Evolutionary conservation across 108 stramenopile genomes (phyloP), one percentile per base, ranked within the genome.

Genomic region (Stephanodiscus triporus): DNA sequence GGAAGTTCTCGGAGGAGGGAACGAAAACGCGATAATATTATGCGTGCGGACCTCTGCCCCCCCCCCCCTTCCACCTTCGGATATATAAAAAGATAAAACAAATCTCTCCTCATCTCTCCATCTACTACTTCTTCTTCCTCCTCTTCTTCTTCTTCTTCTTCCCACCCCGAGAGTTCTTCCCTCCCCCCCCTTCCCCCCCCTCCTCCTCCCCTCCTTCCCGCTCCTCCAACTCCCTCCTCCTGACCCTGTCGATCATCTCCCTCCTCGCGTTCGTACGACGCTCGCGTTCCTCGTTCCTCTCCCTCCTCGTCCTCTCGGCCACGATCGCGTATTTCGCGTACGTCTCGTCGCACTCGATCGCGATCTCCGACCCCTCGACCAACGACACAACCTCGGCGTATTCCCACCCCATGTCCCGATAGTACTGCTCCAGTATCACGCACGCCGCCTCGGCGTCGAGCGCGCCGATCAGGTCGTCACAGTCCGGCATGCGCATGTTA

Each of bases 371-470:
- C 14, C 6, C 36, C 3, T 70, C 69, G 62, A 47, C 66, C 32
- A 45, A 66, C 0, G 81, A 51, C 26, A 64, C 42, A 8, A 89
- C 66, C 23, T 43, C 47, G 53, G 86, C 81, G 0, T 82, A 86
- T 11, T 78, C 82, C 38, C 72, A 34, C 6, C 87, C 89, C 32
- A 78, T 75, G 30, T 88, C 86, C 14, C 86, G 63, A 66, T 95
- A 92, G 64, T 88, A 92, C 63, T 85, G 75, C 66, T 95, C 93
- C 63, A 95, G 68, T 66, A 95, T 90, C 32, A 95, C 88, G 58
- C 88, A 91, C 11, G 93, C 93, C 20, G 93, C 87, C 47, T 90
- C 88, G 23, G 86, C 91, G 73, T 95, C 93, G 61, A 95, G 68
- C 11, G 64, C 43, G 19, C 82, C 84, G 22, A 81, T 73, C 53